A percentile compares a stretch with the other conserved stretches of the same genome.
Conservation (phyloP, 441 rosid genomes). For the Kokia cookei region DNA sequence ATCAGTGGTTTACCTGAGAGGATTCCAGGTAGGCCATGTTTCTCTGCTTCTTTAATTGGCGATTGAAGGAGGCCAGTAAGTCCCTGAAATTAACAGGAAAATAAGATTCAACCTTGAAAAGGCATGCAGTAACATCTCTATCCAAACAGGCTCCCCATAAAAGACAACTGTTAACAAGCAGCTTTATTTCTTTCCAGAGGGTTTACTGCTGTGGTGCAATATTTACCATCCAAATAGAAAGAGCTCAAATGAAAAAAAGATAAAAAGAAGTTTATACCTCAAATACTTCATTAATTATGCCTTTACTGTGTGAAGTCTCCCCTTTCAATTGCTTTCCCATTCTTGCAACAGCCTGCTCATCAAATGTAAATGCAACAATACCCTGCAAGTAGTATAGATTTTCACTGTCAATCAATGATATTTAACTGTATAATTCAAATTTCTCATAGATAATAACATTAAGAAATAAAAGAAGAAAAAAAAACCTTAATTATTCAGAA, state of each 20-base stretch:
- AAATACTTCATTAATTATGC: conserved; percentile 88
- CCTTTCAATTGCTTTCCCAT: conserved; percentile 77
- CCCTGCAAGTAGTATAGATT: conserved; percentile 46
- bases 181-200: background rate
- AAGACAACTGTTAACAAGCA: background rate
- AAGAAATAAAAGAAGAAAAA: background rate
- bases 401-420: conserved; percentile 10
- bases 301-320: conserved; percentile 76
- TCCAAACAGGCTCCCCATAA: background rate
- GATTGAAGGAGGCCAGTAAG: conserved; percentile 94
- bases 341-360: conserved; percentile 81
- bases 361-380: conserved; percentile 91
- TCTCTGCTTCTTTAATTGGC: conserved; percentile 89
- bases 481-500: background rate
- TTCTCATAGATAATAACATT: background rate
- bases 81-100: conserved; percentile 49
- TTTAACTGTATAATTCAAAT: background rate
- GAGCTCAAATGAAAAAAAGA: background rate
- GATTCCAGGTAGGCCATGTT: conserved; percentile 94
- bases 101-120: background rate
- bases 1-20: conserved; percentile 60
- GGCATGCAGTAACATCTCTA: background rate
- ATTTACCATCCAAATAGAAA: background rate
- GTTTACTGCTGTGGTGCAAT: background rate
- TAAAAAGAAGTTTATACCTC: conserved; percentile 50